Evolutionary conservation across 2,329 filamentous ascomycete species (phyloP).

Genomic region (Dryadomyces quercus-mongolicae): DNA sequence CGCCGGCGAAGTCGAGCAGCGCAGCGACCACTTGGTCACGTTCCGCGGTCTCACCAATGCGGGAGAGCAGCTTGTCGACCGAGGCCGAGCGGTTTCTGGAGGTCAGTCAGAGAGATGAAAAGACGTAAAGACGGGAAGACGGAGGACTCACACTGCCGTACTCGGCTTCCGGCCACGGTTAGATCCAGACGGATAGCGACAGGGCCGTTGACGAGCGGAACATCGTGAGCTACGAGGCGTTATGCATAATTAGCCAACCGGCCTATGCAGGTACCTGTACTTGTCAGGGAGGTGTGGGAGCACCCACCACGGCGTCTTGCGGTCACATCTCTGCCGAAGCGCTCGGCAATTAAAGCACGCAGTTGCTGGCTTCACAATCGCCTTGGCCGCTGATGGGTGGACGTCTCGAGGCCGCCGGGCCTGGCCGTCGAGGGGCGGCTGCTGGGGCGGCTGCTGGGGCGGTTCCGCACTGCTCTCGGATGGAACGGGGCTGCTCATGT

Average conservation of each 20-base stretch:
- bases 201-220: constrained; percentile 7
- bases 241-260: neutral
- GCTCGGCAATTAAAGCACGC: constrained; percentile 13
- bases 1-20: constrained; percentile 11
- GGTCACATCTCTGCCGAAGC: constrained; percentile 11
- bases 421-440: neutral
- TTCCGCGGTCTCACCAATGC: constrained; percentile 14
- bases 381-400: neutral
- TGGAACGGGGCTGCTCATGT: neutral
- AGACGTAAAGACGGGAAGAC: neutral
- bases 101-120: neutral
- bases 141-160: constrained; percentile 11
- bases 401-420: neutral
- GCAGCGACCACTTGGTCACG: constrained; percentile 14
- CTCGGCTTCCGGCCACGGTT: constrained; percentile 13
- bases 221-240: constrained; percentile 7
- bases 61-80: constrained; percentile 15
- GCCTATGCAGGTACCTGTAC: neutral
- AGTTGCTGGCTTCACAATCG: constrained; percentile 8
- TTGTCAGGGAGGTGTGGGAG: neutral
- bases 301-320: constrained; percentile 10
- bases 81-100: constrained; percentile 11
- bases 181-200: constrained; percentile 11
- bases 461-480: neutral
- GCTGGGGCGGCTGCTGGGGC: neutral